Evolutionary conservation across 1,284 basidiomycete genomes (phyloP).

Genomic region (Meira miltonrushii): DNA sequence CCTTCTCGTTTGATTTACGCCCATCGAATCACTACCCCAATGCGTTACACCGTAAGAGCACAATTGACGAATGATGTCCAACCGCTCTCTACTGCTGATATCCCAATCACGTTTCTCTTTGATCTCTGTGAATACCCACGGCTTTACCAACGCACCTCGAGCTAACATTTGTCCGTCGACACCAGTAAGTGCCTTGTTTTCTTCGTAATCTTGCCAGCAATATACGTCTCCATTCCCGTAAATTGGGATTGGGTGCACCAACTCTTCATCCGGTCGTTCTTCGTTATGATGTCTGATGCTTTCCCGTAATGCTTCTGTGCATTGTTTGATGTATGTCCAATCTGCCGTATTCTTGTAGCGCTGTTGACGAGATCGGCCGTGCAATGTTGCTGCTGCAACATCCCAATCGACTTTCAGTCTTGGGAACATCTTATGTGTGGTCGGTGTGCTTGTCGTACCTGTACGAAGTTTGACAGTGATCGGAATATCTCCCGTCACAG

Average conservation of each 20-base stretch:
- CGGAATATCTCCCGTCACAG: constrained; percentile 82
- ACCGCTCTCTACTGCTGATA: constrained; percentile 80
- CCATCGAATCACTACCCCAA: constrained; percentile 55
- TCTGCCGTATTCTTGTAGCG: constrained; percentile 50
- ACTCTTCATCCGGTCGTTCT: constrained; percentile 40
- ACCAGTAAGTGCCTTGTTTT: constrained; percentile 67
- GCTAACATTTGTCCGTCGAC: constrained; percentile 95
- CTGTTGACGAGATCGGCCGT: constrained; percentile 62
- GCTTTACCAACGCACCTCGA: constrained; percentile 87
- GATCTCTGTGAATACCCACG: constrained; percentile 76
- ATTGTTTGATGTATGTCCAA: constrained; percentile 62
- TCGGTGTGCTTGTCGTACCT: constrained; percentile 69
- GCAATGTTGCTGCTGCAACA: constrained; percentile 74
- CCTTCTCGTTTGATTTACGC: constrained; percentile 84
- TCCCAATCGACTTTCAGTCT: constrained; percentile 72
- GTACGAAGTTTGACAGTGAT: constrained; percentile 88
- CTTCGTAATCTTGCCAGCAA: constrained; percentile 77
- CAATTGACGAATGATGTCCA: constrained; percentile 67
- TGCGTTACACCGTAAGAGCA: constrained; percentile 42
- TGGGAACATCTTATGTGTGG: constrained; percentile 81
- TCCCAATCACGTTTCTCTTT: constrained; percentile 79
- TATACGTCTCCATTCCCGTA: constrained; percentile 95
- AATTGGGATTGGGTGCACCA: constrained; percentile 73
- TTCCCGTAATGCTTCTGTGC: constrained; percentile 76
- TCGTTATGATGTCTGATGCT: constrained; percentile 47